Evolutionary conservation across 2,329 filamentous ascomycete species (phyloP), one percentile per base, ranked within the genome.

Genomic region (Colletotrichum sp.): DNA sequence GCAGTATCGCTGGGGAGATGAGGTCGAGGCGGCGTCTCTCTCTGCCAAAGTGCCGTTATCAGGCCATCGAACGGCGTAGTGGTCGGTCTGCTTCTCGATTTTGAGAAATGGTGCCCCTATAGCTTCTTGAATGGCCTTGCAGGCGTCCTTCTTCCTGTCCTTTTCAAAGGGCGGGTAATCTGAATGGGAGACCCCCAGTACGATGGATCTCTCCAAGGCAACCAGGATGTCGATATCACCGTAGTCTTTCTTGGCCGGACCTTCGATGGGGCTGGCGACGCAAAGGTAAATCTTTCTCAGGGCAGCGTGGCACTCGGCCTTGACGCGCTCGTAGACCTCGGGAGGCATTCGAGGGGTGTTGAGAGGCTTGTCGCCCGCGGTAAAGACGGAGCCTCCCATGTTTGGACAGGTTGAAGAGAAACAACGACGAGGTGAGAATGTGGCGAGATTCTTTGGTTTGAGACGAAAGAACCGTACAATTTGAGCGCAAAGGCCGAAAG

Each of bases 191-290:
- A 5, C 32, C 32, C 44, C 57, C 15, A 59, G 24, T 18, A 30
- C 16, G n/a, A 30, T 13, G n/a, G 77, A 55, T 6, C 78, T 81
- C 18, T 85, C 83, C 36, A 82, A 81, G 0, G 86, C 85, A 2
- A 95, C 88, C 2, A 95, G 83, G 75, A 96, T 87, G 83, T 97
- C 95, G 48, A 98, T 85, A 78, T 97, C 95, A 24, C 95, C 95
- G 80, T 92, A 90, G 79, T 92, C 90, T 0, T 78, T 57, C 83
- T 97, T 97, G 2, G 82, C 92, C 0, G 95, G 94, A 0, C 91
- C 93, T 78, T 95, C 93, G 32, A 93, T 90, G 0, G 94, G 92
- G 0, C 89, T 88, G 1, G 87, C 89, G 6, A 94, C 91, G 9
- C 84, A 85, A 0, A 84, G 70, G 79, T 91, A 95, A 5, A 93